Percentiles rank a stretch among this genome's conserved stretches.
Conservation (phyloP, 768 basidiomycete genomes). For the Mrakia hoshinonis region DNA sequence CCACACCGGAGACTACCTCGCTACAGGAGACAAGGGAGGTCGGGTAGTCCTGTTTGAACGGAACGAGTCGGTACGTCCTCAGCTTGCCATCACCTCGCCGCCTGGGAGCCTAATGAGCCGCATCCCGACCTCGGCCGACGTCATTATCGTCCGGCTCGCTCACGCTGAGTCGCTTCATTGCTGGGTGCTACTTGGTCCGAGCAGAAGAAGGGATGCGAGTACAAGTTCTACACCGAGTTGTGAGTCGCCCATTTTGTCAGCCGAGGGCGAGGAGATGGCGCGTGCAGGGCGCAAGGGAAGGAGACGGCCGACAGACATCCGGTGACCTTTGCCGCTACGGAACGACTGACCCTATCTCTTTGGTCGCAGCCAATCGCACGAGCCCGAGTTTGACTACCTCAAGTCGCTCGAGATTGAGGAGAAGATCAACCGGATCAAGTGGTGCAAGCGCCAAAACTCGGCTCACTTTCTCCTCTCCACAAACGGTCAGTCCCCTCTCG, state of each 20-base stretch:
- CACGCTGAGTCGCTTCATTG: conserved; percentile 27
- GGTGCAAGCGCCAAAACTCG: conserved; percentile 96
- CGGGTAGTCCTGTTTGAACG: conserved; percentile 97
- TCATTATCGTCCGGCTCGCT: neutral
- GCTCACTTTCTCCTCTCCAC: conserved; percentile 96
- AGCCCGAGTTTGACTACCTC: conserved; percentile 99
- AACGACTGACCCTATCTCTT: too few relatives aligned
- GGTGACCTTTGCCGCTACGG: too few relatives aligned
- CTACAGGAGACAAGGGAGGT: conserved; percentile 98
- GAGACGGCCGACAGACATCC: too few relatives aligned
- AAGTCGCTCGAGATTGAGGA: conserved; percentile 99
- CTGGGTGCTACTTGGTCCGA: conserved; percentile 6
- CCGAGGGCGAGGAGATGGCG: neutral
- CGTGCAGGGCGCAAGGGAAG: neutral
- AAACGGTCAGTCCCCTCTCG: conserved; percentile 58
- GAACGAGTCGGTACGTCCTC: conserved; percentile 73
- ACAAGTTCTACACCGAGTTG: conserved; percentile 96
- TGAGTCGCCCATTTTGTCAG: conserved; percentile 26
- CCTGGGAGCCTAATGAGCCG: conserved; percentile 6
- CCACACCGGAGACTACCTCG: conserved; percentile 97
- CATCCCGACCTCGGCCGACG: neutral
- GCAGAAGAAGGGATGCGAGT: conserved; percentile 99
- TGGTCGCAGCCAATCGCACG: conserved; percentile 79
- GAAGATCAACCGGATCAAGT: conserved; percentile 99
- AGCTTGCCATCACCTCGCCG: neutral